Conservation (phyloP, 169 alveolate genomes). For the Blepharisma undulans region DNA sequence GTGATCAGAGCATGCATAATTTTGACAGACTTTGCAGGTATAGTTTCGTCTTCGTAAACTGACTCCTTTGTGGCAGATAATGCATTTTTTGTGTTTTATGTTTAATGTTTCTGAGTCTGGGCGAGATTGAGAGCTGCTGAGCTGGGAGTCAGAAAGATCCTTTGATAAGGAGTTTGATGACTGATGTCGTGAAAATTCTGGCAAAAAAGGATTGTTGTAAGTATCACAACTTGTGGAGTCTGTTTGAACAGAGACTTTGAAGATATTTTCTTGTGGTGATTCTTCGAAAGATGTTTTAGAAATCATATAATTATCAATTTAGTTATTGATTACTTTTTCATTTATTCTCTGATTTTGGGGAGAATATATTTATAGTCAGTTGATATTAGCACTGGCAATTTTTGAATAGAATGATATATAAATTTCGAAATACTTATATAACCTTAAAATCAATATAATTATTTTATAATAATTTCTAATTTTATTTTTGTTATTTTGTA, state of each 20-base stretch:
- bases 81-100: background rate
- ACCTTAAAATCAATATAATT: no score
- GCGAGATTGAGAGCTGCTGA: background rate
- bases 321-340: background rate
- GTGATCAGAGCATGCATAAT: background rate
- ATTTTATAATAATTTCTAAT: no score
- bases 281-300: background rate
- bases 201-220: background rate
- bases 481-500: no score
- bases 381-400: background rate
- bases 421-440: background rate
- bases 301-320: background rate
- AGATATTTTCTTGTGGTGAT: background rate
- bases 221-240: background rate
- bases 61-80: background rate
- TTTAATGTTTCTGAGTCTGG: background rate
- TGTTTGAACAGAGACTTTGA: background rate
- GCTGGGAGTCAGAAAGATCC: background rate
- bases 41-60: background rate
- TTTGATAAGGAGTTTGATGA: background rate
- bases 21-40: background rate
- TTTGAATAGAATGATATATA: no score
- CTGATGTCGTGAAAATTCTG: background rate
- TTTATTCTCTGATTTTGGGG: background rate
- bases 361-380: background rate